Conservation (phyloP, 169 alveolate species). For the Plasmodium sp. region DNA sequence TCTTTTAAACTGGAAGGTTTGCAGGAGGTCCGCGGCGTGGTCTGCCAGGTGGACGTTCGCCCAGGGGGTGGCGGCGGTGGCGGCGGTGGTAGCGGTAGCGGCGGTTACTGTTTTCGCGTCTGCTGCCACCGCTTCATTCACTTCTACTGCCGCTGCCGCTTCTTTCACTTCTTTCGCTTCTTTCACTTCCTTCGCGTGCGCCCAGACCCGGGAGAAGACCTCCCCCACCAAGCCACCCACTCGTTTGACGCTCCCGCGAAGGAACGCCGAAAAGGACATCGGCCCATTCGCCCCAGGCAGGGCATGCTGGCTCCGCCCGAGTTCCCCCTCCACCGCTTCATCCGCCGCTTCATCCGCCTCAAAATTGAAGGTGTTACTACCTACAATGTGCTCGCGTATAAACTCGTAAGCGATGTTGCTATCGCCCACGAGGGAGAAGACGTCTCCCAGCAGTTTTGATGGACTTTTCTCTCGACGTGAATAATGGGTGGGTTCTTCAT, state of each 20-base stretch:
- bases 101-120: neutral
- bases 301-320: neutral
- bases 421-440: conserved; percentile 11
- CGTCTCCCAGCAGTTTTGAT: neutral
- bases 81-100: neutral
- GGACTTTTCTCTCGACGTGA: neutral
- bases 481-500: neutral
- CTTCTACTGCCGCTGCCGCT: neutral
- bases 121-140: neutral
- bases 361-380: neutral
- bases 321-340: neutral
- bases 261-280: conserved; percentile 33
- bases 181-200: neutral
- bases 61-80: neutral
- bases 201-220: conserved; percentile 1
- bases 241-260: neutral
- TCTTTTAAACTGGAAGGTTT: conserved; percentile 26
- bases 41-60: conserved; percentile 1
- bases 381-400: conserved; percentile 8
- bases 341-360: neutral
- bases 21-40: conserved; percentile 15
- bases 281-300: conserved; percentile 5
- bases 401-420: conserved; percentile 31
- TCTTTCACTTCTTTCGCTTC: neutral
- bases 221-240: neutral